phyloP scores from a whole-genome alignment of 176 grass and related monocot genomes.

The Puya raimondii region DNA sequence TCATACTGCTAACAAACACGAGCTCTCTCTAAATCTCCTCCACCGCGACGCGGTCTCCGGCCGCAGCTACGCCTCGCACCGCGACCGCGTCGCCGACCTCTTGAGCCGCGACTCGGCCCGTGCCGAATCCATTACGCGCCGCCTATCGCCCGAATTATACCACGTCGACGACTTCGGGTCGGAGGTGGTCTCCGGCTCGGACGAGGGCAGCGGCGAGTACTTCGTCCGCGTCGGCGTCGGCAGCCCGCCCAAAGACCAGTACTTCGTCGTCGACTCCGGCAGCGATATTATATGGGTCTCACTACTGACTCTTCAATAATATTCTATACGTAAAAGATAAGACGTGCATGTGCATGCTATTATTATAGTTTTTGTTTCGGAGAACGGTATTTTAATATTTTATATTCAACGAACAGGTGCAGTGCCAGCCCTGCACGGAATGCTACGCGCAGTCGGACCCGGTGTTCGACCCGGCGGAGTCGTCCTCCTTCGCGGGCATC shows the following conservation, averaged over 20 bases:
- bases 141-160: conserved; percentile 35
- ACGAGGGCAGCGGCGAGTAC: conserved; percentile 83
- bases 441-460: conserved; percentile 83
- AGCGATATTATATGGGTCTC: conserved; percentile 89
- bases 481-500: conserved; percentile 52
- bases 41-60: conserved; percentile 51
- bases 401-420: neutral
- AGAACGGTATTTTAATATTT: no score
- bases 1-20: neutral
- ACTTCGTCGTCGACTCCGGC: conserved; percentile 83
- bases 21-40: conserved; percentile 34
- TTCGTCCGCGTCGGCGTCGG: conserved; percentile 78
- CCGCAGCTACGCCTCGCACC: conserved; percentile 24
- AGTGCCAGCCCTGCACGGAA: conserved; percentile 60
- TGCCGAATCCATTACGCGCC: conserved; percentile 16
- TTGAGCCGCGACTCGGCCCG: conserved; percentile 33
- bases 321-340: no score
- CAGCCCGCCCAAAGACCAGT: conserved; percentile 57
- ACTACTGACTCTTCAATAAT: no score
- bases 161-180: conserved; percentile 36
- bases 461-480: conserved; percentile 75
- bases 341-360: no score
- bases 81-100: conserved; percentile 19
- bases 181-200: conserved; percentile 66
- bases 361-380: no score